Percentiles rank a stretch among this genome's conserved stretches.
Evolutionary conservation across 805 yeast species (phyloP).

Genomic region (Yarrowia sp.): DNA sequence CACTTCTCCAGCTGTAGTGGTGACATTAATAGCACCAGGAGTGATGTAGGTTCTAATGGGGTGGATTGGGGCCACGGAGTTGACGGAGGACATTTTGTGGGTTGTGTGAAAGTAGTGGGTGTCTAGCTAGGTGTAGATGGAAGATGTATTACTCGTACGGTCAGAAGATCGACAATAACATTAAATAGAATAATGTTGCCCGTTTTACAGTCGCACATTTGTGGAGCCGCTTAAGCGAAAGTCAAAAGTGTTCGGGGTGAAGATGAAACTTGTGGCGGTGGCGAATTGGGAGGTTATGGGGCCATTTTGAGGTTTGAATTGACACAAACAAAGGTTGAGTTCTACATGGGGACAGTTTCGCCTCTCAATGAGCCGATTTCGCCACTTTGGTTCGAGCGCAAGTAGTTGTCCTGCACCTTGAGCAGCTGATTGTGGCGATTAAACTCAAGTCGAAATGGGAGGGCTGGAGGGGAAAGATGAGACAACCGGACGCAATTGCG

Average conservation of each 20-base stretch:
- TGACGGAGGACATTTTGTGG: neutral
- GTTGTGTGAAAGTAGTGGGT: too few species aligned
- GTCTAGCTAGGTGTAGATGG: too few species aligned
- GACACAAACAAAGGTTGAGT: too few species aligned
- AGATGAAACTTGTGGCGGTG: too few species aligned
- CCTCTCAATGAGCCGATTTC: too few species aligned
- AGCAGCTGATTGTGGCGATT: constrained; percentile 16
- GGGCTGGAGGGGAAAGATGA: neutral
- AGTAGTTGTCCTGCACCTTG: neutral
- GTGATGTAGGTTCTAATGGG: constrained; percentile 1
- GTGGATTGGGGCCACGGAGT: neutral
- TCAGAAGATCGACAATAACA: neutral
- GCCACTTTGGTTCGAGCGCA: neutral
- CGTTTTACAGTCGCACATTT: neutral
- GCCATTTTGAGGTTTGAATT: too few species aligned
- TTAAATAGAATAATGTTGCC: constrained; percentile 9
- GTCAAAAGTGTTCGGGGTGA: neutral
- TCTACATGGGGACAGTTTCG: too few species aligned
- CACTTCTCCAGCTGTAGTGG: neutral
- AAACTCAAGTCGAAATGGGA: neutral
- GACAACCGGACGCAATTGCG: too few species aligned
- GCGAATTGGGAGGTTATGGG: too few species aligned
- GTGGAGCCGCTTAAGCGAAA: neutral
- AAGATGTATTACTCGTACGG: neutral
- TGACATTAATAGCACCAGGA: neutral